Evolutionary conservation across 495 filamentous ascomycete genomes (phyloP).

Genomic region (Penicillium egyptiacum): DNA sequence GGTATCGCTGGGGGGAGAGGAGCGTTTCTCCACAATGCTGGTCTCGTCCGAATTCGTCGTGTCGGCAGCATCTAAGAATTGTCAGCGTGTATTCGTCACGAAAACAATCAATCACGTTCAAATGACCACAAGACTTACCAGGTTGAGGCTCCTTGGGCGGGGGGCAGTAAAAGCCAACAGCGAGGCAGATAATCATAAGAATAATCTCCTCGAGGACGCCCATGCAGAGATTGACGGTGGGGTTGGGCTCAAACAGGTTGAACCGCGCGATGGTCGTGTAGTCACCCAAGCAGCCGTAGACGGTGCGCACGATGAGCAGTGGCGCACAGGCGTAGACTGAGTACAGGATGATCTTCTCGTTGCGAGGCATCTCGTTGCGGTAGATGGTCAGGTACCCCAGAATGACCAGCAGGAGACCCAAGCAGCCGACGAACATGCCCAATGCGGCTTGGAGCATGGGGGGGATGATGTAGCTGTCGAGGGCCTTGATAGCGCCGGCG

Average conservation of each 20-base stretch:
- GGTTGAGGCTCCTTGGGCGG: neutral
- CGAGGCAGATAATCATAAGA: slow-evolving; percentile 16
- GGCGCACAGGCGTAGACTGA: slow-evolving; percentile 9
- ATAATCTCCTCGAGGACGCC: slow-evolving; percentile 19
- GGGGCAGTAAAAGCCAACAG: slow-evolving; percentile 12
- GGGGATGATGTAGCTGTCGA: slow-evolving; percentile 10
- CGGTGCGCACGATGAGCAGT: slow-evolving; percentile 9
- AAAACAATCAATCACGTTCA: too few relatives aligned
- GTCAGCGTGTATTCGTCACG: too few relatives aligned
- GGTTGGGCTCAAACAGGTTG: slow-evolving; percentile 9
- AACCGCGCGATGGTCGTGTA: slow-evolving; percentile 11
- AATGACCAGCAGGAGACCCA: slow-evolving; percentile 11
- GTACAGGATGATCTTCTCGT: slow-evolving; percentile 12
- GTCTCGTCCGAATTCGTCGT: too few relatives aligned
- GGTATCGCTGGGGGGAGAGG: too few relatives aligned
- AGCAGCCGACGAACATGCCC: slow-evolving; percentile 15
- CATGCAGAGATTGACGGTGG: slow-evolving; percentile 13
- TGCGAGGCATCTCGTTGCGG: slow-evolving; percentile 11
- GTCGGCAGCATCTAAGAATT: too few relatives aligned
- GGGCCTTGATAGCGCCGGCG: slow-evolving; percentile 9
- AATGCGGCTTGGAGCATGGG: slow-evolving; percentile 10
- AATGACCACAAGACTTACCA: too few relatives aligned
- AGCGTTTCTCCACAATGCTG: too few relatives aligned
- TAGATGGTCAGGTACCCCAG: slow-evolving; percentile 12
- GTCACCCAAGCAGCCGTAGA: slow-evolving; percentile 12